These are phyloP conservation scores for Fusarium sp. DNA, from an alignment of 2,329 filamentous ascomycete species.

Conservation along the genomic window DNA sequence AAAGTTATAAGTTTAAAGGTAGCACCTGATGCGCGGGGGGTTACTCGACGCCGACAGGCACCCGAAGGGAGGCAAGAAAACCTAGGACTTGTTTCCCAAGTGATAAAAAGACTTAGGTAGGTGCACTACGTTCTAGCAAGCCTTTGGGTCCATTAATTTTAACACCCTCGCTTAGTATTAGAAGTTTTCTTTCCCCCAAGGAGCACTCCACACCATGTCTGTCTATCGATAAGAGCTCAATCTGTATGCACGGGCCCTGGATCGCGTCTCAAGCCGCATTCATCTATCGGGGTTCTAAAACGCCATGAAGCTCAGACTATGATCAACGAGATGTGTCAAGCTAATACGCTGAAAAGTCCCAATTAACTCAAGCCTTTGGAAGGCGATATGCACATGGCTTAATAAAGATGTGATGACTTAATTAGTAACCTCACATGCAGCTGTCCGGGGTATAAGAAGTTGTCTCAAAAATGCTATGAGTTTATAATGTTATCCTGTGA, in stretches of 20 bases:
- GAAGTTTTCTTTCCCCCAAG: not conserved
- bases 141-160: not conserved
- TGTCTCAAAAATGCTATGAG: not conserved
- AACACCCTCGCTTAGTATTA: not conserved
- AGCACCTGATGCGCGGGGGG: conserved; percentile 30
- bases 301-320: not conserved
- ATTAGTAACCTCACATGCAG: not conserved
- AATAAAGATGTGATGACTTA: not conserved
- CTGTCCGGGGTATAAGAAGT: not conserved
- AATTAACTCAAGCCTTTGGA: not conserved
- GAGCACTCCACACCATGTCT: not conserved
- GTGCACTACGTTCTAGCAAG: accelerated
- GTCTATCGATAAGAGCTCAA: conserved; percentile 37
- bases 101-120: not conserved
- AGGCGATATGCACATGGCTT: not conserved
- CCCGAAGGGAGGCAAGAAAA: not conserved
- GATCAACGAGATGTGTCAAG: not conserved
- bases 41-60: conserved; percentile 30
- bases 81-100: not conserved
- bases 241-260: conserved; percentile 15
- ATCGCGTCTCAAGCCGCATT: conserved; percentile 25
- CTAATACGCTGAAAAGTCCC: not conserved
- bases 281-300: conserved; percentile 27
- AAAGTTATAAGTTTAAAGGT: conserved; percentile 13
- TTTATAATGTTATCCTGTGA: not conserved